These are phyloP conservation scores for Graphium sp. DNA, from an alignment of 2,329 filamentous ascomycete genomes.

Conservation along the genomic window DNA sequence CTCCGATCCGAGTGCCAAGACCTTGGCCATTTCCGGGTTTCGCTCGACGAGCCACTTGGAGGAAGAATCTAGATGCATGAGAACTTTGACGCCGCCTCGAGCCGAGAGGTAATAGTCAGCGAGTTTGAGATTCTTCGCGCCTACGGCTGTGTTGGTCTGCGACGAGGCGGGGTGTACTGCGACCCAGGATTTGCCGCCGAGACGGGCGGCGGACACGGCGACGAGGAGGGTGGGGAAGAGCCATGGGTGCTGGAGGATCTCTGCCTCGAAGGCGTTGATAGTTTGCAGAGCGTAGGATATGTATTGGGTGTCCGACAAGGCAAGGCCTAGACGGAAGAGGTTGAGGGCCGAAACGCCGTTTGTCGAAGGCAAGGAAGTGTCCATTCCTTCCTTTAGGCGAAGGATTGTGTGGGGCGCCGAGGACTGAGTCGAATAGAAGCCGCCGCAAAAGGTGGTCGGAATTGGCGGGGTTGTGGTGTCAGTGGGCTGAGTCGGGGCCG, in stretches of 20 bases:
- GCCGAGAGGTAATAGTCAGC: too few relatives aligned
- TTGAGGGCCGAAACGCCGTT: slow-evolving; percentile 82
- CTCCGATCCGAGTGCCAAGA: too few relatives aligned
- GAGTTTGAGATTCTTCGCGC: slow-evolving; percentile 2
- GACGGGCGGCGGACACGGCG: slow-evolving; percentile 54
- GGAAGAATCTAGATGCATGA: too few relatives aligned
- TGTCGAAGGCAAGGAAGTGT: slow-evolving; percentile 75
- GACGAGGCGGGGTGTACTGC: slow-evolving; percentile 4
- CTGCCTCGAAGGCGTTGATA: slow-evolving; percentile 72
- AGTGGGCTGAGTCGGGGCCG: too few relatives aligned
- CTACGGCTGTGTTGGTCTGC: background rate
- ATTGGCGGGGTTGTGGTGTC: background rate
- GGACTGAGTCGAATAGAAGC: slow-evolving; percentile 56
- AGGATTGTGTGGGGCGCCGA: slow-evolving; percentile 56
- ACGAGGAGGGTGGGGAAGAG: slow-evolving; percentile 71
- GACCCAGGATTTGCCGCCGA: slow-evolving; percentile 40
- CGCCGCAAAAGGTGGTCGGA: slow-evolving; percentile 27
- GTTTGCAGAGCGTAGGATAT: slow-evolving; percentile 52
- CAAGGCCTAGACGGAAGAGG: slow-evolving; percentile 58
- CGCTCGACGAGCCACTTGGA: too few relatives aligned
- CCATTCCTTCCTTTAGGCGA: slow-evolving; percentile 88
- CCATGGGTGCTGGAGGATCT: slow-evolving; percentile 86
- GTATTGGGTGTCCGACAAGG: slow-evolving; percentile 52
- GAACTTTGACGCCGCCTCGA: too few relatives aligned
- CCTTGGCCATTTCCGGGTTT: too few relatives aligned